A percentile compares a stretch with the other conserved stretches of the same genome.
Evolutionary conservation across 2,329 filamentous ascomycete species (phyloP).

Genomic region (Aspergillus proliferans): DNA sequence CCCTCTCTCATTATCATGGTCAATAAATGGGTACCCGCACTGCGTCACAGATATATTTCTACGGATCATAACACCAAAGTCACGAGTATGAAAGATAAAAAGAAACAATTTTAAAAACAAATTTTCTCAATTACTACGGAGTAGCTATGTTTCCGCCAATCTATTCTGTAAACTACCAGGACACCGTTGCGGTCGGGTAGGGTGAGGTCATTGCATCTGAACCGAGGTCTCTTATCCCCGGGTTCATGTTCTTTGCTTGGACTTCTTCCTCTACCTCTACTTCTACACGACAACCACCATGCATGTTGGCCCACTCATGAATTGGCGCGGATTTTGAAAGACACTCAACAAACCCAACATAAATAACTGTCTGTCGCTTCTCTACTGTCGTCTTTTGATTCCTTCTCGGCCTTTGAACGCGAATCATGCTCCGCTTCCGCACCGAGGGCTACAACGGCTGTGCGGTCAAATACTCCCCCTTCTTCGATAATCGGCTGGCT

Average conservation of each 20-base stretch:
- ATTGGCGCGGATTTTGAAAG: neutral
- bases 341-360: neutral
- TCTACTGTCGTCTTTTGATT: neutral
- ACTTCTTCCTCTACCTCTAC: neutral
- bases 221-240: neutral
- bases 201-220: neutral
- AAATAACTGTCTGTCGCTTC: neutral
- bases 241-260: neutral
- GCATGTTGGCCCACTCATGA: neutral
- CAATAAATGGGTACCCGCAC: no score
- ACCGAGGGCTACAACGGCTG: conserved; percentile 94
- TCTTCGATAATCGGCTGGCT: conserved; percentile 90
- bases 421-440: conserved; percentile 81
- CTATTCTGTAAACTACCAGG: neutral
- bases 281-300: neutral
- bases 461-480: conserved; percentile 96
- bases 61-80: no score
- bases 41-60: no score
- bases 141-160: neutral
- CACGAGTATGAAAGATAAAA: no score
- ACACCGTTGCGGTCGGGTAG: neutral
- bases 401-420: neutral
- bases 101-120: no score
- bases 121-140: no score
- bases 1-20: no score